Base-by-base conservation (phyloP, 2,329 filamentous ascomycete species). In the Cephalotrichum gorgonifer region DNA sequence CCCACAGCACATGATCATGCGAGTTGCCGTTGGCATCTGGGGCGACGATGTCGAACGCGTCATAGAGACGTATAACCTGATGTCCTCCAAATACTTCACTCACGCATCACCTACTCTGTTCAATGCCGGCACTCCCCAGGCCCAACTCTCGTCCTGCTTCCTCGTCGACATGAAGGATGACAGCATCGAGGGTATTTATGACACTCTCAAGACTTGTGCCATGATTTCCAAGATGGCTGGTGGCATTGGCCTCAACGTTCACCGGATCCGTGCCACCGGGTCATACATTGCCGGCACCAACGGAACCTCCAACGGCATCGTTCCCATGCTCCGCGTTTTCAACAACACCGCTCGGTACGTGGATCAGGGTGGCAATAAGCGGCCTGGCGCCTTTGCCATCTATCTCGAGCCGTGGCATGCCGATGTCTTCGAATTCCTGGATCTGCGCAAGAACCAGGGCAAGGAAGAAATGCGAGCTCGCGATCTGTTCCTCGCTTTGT, bases 201-300 rank as follows among this genome's bases (percentile, higher is more conserved):
- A 98, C 64, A 98, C 93, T 17, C 79, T 98, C 59, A 98, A 98
- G 82, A 97, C 88, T 2, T 98, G 93, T 71, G 93, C 93, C 57
- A 91, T 98, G 88, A 98, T 98, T 70, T 98, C 93, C 63, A 98
- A 98, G 81, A 97, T 93, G 72, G 93, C 93, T 58, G 93, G 93
- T 67, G 93, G 93, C 66, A 97, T 98, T 65, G 93, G 93, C 60
- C 77, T 98, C 55, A 97, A 98, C 62, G 84, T 91, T 47, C 93
- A 98, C 74, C 85, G 90, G 61, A 98, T 98, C 61, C 89, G 93
- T 68, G 88, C 93, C 54, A 98, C 93, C 49, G 91, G 93, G 54
- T 95, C 93, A 26, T 98, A 98, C 72, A 98, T 98, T 68, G 88
- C 86, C 53, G 93, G 93, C 61, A 98, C 93, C 59, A 98, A 98